These are phyloP conservation scores for Macrocybe gigantea DNA, from an alignment of 768 basidiomycete genomes.

Conservation along the genomic window DNA sequence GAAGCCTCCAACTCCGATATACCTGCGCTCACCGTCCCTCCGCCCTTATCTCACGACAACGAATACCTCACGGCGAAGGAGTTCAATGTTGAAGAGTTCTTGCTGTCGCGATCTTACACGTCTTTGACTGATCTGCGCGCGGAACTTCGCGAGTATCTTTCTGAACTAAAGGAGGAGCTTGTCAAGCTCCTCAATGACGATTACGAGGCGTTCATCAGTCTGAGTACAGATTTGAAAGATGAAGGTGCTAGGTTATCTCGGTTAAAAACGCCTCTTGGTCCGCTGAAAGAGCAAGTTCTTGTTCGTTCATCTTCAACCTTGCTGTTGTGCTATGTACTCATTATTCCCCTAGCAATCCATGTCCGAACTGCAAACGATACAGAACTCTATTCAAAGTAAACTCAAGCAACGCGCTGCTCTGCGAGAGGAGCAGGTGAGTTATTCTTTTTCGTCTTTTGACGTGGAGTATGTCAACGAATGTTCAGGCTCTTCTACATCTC, in stretches of 20 bases:
- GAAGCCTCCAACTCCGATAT: conserved; percentile 9
- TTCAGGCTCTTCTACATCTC: conserved; percentile 75
- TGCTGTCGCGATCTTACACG: conserved; percentile 79
- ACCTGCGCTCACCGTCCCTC: conserved; percentile 54
- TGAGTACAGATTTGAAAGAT: conserved; percentile 87
- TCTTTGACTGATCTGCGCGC: conserved; percentile 83
- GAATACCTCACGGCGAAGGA: conserved; percentile 58
- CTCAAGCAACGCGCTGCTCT: conserved; percentile 68
- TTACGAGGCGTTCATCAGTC: conserved; percentile 95
- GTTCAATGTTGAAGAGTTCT: conserved; percentile 84
- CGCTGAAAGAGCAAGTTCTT: conserved; percentile 59
- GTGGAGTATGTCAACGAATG: conserved; percentile 3
- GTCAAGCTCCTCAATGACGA: conserved; percentile 96
- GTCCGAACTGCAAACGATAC: conserved; percentile 55
- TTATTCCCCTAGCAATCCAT: conserved; percentile 46
- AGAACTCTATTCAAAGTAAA: conserved; percentile 73
- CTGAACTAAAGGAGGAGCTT: conserved; percentile 83
- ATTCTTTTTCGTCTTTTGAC: not conserved
- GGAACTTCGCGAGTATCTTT: conserved; percentile 84
- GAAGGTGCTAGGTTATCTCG: conserved; percentile 70
- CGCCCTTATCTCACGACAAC: conserved; percentile 79
- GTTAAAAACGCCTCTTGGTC: conserved; percentile 62
- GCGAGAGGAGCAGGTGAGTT: conserved; percentile 77
- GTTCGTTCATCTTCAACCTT: conserved; percentile 35
- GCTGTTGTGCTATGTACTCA: not conserved